Evolutionary conservation across 225 moss, liverwort and hornwort species (phyloP).

Genomic region (Climacium dendroides): DNA sequence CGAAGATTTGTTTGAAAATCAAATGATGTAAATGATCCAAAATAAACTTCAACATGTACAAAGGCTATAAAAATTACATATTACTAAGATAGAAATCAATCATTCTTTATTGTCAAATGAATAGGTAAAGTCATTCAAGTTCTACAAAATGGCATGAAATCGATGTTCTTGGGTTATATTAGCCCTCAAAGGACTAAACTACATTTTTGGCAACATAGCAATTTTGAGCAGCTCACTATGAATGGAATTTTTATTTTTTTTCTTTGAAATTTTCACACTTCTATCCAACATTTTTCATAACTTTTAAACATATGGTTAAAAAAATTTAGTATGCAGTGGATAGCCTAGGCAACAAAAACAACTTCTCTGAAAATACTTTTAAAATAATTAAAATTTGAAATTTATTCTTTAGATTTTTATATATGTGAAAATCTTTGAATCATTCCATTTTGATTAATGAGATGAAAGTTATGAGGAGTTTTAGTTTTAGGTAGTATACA

Average conservation of each 20-base stretch:
- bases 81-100: neutral
- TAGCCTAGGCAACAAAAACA: too few species aligned
- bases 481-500: too few species aligned
- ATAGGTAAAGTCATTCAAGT: neutral
- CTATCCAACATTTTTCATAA: too few species aligned
- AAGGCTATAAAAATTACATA: fast-evolving
- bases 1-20: neutral
- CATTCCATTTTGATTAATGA: too few species aligned
- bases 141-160: neutral
- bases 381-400: too few species aligned
- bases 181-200: neutral
- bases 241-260: neutral
- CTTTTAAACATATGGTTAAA: too few species aligned
- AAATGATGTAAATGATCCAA: neutral
- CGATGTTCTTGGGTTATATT: neutral
- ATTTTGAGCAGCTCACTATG: too few species aligned
- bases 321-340: too few species aligned
- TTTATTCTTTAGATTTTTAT: neutral
- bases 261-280: too few species aligned
- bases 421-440: too few species aligned
- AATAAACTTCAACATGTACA: neutral
- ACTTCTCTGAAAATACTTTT: too few species aligned
- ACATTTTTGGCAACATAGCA: neutral
- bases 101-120: neutral
- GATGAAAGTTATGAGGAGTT: too few species aligned